Evolutionary conservation across 1,139 yeast species (phyloP), one percentile per base, ranked within the genome.

Genomic region (Magnusiomyces fungicola): DNA sequence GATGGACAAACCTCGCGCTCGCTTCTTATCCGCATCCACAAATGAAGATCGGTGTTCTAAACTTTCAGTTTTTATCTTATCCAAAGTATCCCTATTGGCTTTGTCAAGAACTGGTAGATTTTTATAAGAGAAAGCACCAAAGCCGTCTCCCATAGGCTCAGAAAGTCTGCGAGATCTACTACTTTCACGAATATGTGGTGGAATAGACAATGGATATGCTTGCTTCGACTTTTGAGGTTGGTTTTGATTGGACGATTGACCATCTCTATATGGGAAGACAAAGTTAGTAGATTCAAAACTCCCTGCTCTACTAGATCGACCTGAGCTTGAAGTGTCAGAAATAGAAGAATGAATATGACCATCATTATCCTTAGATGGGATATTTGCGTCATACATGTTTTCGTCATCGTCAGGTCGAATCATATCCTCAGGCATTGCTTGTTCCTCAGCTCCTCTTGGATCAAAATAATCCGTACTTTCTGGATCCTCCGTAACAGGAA

Each of bases 381-480:
- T 9, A 19, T 25, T 24, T 3, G 3, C 22, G 21, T 33, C 40
- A n/a, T 43, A 52, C 3, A 53, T 55, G 33, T 63, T 59, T n/a
- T 62, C 67, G 9, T 64, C 63, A 16, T 58, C 56, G 3, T 48
- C 46, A n/a, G 44, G 46, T 9, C 24, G 24, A 34, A 41, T 25
- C 38, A 42, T 33, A 39, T 51, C 53, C n/a, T 51, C 55, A 14
- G 58, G 60, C 45, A 64, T 63, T 43, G 59, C 63, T 41, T 61
- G 61, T 61, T 61, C 58, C 21, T 60, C 64, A 1, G 97, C 97
- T 5, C 99, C 99, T 57, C 99, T 78, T 9, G 77, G 61, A 60
- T 94, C 98, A 66, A 92, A 94, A 62, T 92, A 92, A 51, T 89
- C 96, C 0, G 97, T 90, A 50, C 83, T 81, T 60, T 86, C 96